Conservation (phyloP, 2,329 filamentous ascomycete species). For the Ascochyta viciae-villosae region DNA sequence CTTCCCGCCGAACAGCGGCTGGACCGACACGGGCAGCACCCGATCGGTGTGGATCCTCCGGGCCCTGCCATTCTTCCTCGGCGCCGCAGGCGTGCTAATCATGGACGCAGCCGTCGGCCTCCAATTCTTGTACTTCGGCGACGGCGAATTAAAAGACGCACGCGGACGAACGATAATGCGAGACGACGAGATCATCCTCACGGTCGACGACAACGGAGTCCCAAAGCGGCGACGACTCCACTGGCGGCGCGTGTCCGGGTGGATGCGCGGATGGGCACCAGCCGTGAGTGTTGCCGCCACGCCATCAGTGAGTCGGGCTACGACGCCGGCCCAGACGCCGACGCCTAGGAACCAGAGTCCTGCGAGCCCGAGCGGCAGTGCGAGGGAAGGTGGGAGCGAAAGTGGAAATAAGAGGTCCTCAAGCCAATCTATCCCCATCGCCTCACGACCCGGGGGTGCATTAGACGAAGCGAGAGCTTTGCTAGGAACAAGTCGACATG, state of each 20-base stretch:
- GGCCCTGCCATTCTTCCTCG: constrained; percentile 69
- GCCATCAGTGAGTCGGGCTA: constrained; percentile 37
- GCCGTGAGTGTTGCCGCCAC: constrained; percentile 52
- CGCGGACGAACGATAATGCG: constrained; percentile 32
- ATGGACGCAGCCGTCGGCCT: constrained; percentile 68
- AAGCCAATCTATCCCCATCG: constrained; percentile 28
- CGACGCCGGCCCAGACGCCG: constrained; percentile 36
- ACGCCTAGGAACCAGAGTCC: constrained; percentile 10
- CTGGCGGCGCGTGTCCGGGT: constrained; percentile 67
- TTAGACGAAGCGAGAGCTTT: constrained; percentile 48
- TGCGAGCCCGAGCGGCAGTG: constrained; percentile 3
- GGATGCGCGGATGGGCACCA: constrained; percentile 72
- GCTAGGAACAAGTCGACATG: constrained; percentile 41
- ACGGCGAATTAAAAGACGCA: constrained; percentile 34
- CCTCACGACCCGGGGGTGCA: constrained; percentile 23
- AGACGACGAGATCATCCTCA: constrained; percentile 57
- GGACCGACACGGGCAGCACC: constrained; percentile 64
- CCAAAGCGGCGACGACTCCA: constrained; percentile 51
- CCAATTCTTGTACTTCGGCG: constrained; percentile 68
- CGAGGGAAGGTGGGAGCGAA: constrained; percentile 13
- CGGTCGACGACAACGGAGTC: constrained; percentile 45
- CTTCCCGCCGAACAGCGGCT: constrained; percentile 62
- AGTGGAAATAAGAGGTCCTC: constrained; percentile 2
- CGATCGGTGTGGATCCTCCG: constrained; percentile 64
- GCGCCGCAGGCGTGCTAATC: constrained; percentile 68